A percentile compares a stretch with the other conserved stretches of the same genome.
Conservation (phyloP, 768 basidiomycete genomes). For the Tephrocybe sp. region DNA sequence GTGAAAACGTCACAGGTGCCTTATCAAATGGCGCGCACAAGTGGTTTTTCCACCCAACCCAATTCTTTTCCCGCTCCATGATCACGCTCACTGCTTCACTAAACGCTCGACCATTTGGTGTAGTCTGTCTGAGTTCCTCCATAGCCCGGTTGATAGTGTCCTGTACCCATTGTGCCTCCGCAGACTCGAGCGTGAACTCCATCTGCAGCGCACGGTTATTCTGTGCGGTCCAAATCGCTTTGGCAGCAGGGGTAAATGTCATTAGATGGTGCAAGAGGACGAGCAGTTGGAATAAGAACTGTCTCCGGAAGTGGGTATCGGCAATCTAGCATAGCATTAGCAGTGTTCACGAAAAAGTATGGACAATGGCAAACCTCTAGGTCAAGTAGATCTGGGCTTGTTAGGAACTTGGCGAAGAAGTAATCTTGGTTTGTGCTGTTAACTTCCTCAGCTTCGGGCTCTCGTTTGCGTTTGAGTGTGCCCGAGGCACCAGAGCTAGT, state of each 20-base stretch:
- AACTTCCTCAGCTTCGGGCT: slow-evolving; percentile 51
- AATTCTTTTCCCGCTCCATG: slow-evolving; percentile 82
- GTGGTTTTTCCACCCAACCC: slow-evolving; percentile 89
- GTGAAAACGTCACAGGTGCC: slow-evolving; percentile 53
- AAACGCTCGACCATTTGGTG: slow-evolving; percentile 75
- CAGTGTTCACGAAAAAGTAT: background rate
- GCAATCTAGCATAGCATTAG: slow-evolving; percentile 55
- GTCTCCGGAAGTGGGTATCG: slow-evolving; percentile 90
- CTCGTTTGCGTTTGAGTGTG: slow-evolving; percentile 64
- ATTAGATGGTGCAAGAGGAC: slow-evolving; percentile 76
- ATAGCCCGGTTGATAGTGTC: slow-evolving; percentile 59
- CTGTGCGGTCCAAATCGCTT: slow-evolving; percentile 54
- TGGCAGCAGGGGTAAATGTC: slow-evolving; percentile 67
- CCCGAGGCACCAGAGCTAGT: slow-evolving; percentile 32
- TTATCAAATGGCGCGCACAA: slow-evolving; percentile 78
- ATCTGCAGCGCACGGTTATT: slow-evolving; percentile 81
- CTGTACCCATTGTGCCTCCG: slow-evolving; percentile 74
- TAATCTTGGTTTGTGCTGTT: slow-evolving; percentile 55
- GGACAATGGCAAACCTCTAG: slow-evolving; percentile 61
- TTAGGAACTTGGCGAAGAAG: slow-evolving; percentile 93
- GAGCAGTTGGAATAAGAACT: slow-evolving; percentile 83
- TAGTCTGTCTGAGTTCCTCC: slow-evolving; percentile 67
- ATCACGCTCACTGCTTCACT: slow-evolving; percentile 70
- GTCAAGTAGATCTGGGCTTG: slow-evolving; percentile 81
- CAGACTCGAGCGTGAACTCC: slow-evolving; percentile 71